Base-by-base conservation (phyloP, 306 rosid species). In the Inga laurina region DNA sequence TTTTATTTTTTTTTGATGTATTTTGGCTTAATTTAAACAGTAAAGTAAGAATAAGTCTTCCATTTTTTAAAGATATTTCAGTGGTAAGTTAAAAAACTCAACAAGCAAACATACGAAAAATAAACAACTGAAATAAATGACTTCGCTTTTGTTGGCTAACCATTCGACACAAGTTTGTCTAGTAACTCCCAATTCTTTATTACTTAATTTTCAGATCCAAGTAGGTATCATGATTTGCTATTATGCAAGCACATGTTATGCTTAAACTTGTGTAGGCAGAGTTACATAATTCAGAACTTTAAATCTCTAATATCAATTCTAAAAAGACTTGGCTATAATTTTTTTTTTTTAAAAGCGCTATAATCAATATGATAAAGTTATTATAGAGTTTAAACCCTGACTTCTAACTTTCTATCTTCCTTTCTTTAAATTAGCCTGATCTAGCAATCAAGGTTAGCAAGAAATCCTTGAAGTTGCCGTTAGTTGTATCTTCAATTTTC, bases 401-500 rank as follows among this genome's bases (percentile, higher is more conserved):
- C 65, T 59, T 22, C 14, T 21, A 59, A 10, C 4, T 59, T n/a
- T 59, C 32, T 57, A 2, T 57, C 30, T 22, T 54, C 19, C 3
- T 46, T 49, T 49, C 18, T 75, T 64, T 70, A 51, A 69, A 75
- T 81, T 78, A 93, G 56, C 76, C 85, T 77, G 86, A 91, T 90
- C 90, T 88, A 1, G 86, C 87, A 70, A 92, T 83, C 89, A 96
- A 88, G 51, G 89, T 85, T 39, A 94, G 88, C 88, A 94, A 88
- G 89, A 96, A 89, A 90, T 94, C 99, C 88, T 92, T 94, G 41
- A 88, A 96, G 83, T 84, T 94, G 48, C 99, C 99, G 76, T 85
- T 87, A 41, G 97, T 86, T 8, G 79, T 75, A 46, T 87, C 90
- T 81, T 88, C 97, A 77, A 96, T 88, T 85, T 88, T 91, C 41